Percentiles rank a stretch among this genome's conserved stretches.
These are phyloP conservation scores for Calocybe indica DNA, from an alignment of 768 basidiomycete species.

Conservation along the genomic window DNA sequence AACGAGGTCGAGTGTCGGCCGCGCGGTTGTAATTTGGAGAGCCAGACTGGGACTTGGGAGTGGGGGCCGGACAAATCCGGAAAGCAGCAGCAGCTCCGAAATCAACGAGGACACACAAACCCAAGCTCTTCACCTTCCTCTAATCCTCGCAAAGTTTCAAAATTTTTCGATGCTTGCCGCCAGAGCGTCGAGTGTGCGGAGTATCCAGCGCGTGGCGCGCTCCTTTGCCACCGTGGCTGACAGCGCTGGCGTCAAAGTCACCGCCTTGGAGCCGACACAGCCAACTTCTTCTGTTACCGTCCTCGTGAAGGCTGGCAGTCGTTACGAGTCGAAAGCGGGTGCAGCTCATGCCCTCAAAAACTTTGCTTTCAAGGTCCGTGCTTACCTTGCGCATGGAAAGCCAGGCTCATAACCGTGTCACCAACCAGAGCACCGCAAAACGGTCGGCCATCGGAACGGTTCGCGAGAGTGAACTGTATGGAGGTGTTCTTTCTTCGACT, in stretches of 20 bases:
- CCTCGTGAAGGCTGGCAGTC: conserved; percentile 87
- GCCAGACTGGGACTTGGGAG: neutral
- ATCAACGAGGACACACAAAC: conserved; percentile 13
- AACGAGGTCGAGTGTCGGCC: too few species aligned
- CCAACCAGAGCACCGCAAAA: conserved; percentile 67
- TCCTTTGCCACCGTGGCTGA: conserved; percentile 83
- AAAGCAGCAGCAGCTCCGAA: conserved; percentile 13
- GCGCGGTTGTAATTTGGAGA: too few species aligned
- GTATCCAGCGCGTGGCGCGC: conserved; percentile 53
- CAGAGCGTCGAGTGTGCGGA: conserved; percentile 53
- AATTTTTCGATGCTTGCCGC: conserved; percentile 51
- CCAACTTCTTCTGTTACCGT: conserved; percentile 85
- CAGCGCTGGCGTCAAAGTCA: conserved; percentile 78
- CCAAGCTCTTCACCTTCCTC: conserved; percentile 15
- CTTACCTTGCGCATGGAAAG: neutral
- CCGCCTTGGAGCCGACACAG: conserved; percentile 75
- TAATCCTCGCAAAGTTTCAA: too few species aligned
- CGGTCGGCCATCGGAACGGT: conserved; percentile 87
- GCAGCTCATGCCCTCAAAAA: conserved; percentile 94
- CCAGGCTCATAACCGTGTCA: neutral
- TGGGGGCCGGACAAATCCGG: conserved; percentile 15
- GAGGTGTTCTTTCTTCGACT: conserved; percentile 82
- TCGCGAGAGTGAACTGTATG: conserved; percentile 90
- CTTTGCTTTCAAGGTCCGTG: conserved; percentile 95
- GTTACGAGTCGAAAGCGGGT: conserved; percentile 85